Conservation (phyloP, 2,329 filamentous ascomycete genomes). For the Xylariaceae sp. region DNA sequence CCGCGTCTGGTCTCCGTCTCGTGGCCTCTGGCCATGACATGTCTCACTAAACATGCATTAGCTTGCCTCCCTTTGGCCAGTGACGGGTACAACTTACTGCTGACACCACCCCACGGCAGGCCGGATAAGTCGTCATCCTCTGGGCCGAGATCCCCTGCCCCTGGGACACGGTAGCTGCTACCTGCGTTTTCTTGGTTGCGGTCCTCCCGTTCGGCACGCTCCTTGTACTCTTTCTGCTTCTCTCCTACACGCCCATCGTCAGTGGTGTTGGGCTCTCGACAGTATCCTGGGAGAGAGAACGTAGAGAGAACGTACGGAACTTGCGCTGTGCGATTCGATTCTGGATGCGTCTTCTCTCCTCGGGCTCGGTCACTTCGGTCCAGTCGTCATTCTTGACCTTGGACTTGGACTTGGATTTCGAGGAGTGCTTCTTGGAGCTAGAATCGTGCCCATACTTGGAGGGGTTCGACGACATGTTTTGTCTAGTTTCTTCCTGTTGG, state of each 20-base stretch:
- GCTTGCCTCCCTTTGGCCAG: not conserved
- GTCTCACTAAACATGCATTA: constrained; percentile 36
- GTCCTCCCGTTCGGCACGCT: constrained; percentile 57
- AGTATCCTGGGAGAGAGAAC: constrained; percentile 10
- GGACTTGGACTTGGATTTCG: constrained; percentile 34
- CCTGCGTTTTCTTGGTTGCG: constrained; percentile 60
- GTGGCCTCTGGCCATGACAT: constrained; percentile 46
- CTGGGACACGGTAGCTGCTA: constrained; percentile 58
- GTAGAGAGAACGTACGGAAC: constrained; percentile 54
- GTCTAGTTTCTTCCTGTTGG: constrained; percentile 6
- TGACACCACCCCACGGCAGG: constrained; percentile 67
- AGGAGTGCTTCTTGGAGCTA: constrained; percentile 29
- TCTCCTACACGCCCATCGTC: constrained; percentile 48
- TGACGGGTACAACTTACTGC: constrained; percentile 27
- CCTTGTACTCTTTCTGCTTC: constrained; percentile 62
- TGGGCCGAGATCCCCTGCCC: constrained; percentile 47
- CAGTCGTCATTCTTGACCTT: constrained; percentile 54
- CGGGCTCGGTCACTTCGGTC: constrained; percentile 63
- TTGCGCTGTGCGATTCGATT: constrained; percentile 72
- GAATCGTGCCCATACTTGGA: constrained; percentile 35
- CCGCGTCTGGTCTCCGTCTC: constrained; percentile 40
- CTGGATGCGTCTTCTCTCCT: constrained; percentile 67
- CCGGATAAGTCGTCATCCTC: constrained; percentile 54
- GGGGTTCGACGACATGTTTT: constrained; percentile 24
- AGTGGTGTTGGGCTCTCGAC: constrained; percentile 7